phyloP scores from a whole-genome alignment of 2,329 filamentous ascomycete species.

The Dryadomyces quercivorus region DNA sequence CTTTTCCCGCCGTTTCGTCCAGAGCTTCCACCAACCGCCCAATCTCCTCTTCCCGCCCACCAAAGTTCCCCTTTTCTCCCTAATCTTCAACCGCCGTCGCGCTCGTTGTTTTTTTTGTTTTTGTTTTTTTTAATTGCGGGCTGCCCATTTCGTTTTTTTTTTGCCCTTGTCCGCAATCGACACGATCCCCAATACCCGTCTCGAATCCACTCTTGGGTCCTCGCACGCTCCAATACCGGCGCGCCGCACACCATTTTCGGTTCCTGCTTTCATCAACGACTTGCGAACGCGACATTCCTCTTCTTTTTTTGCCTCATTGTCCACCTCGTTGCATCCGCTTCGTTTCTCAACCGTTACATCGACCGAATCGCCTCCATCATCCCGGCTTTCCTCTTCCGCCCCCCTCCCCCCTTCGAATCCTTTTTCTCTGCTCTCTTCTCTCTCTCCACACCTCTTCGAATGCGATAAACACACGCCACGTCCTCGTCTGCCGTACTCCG shows the following conservation, averaged over 20 bases:
- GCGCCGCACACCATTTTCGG: background rate
- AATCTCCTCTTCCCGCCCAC: background rate
- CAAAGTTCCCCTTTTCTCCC: background rate
- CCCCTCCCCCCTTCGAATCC: background rate
- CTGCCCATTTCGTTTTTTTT: background rate
- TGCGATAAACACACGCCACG: background rate
- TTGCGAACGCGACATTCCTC: background rate
- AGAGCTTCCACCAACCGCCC: too few species aligned
- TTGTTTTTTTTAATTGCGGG: background rate
- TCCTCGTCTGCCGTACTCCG: background rate
- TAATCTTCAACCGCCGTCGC: background rate
- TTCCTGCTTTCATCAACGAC: background rate
- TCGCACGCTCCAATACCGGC: constrained; percentile 1
- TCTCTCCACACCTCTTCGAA: background rate
- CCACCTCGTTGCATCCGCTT: too few species aligned
- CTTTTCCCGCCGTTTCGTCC: too few species aligned
- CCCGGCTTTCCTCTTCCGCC: too few species aligned
- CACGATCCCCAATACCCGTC: constrained; percentile 1
- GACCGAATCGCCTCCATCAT: too few species aligned
- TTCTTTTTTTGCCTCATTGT: too few species aligned
- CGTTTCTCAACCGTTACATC: too few species aligned
- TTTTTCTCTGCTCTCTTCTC: background rate
- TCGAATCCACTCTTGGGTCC: background rate
- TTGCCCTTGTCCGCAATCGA: constrained; percentile 2
- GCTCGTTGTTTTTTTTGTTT: too few species aligned